These are phyloP conservation scores for Capsella rubella DNA, from an alignment of 441 rosid genomes.

Conservation along the genomic window DNA sequence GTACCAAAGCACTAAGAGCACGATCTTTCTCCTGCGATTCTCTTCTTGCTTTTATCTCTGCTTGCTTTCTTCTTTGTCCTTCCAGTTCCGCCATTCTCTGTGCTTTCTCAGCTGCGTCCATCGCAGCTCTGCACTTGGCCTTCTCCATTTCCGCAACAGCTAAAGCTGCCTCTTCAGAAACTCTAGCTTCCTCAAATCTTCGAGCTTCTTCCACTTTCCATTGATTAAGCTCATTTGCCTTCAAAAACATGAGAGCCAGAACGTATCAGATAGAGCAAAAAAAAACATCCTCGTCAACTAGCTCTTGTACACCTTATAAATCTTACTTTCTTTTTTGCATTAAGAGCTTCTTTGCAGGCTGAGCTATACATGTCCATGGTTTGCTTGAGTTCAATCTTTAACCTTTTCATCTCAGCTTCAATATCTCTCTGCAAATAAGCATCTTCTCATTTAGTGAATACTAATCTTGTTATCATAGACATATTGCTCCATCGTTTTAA, in stretches of 20 bases:
- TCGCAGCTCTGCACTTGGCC: slow-evolving; percentile 77
- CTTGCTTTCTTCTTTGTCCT: slow-evolving; percentile 61
- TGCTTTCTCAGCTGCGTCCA: slow-evolving; percentile 78
- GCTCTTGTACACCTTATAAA: background rate
- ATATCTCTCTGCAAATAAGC: slow-evolving; percentile 58
- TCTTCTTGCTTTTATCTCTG: slow-evolving; percentile 67
- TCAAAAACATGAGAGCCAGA: slow-evolving; percentile 9
- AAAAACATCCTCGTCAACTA: slow-evolving; percentile 9
- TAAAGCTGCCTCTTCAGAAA: slow-evolving; percentile 71
- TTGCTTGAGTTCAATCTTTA: slow-evolving; percentile 83
- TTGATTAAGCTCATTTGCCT: slow-evolving; percentile 71
- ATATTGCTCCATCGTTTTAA: background rate
- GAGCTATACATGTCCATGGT: slow-evolving; percentile 88
- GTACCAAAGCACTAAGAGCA: slow-evolving; percentile 60
- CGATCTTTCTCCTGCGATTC: slow-evolving; percentile 71
- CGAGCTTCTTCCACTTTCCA: slow-evolving; percentile 70
- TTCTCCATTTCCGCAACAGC: slow-evolving; percentile 78
- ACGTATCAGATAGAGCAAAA: slow-evolving; percentile 24
- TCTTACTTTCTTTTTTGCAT: slow-evolving; percentile 70
- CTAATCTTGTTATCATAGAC: slow-evolving; percentile 15
- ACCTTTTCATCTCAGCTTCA: slow-evolving; percentile 86
- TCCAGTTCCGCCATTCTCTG: slow-evolving; percentile 67
- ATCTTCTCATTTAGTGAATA: slow-evolving; percentile 14
- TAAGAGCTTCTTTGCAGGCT: slow-evolving; percentile 89
- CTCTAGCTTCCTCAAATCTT: slow-evolving; percentile 67